Percentiles rank a stretch among this genome's conserved stretches.
phyloP scores from a whole-genome alignment of 2,329 filamentous ascomycete genomes.

The Alternaria longipes region DNA sequence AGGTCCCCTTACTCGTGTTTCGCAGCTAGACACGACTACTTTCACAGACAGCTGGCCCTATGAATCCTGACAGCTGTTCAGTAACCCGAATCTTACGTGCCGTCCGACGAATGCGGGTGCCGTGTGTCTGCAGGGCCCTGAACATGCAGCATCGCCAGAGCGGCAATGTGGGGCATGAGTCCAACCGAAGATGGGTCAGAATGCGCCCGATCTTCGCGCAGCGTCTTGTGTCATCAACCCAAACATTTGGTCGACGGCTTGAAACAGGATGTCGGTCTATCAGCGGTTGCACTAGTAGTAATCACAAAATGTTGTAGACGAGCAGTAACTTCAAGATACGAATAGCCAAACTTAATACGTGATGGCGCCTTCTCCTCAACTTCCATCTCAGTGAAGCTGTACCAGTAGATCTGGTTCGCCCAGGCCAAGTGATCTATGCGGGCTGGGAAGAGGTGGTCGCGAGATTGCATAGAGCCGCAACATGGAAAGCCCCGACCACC shows the following conservation, averaged over 20 bases:
- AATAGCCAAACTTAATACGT: background rate
- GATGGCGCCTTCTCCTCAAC: background rate
- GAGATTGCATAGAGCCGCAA: slow-evolving; percentile 4
- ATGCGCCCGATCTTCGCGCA: slow-evolving; percentile 21
- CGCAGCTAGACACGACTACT: slow-evolving; percentile 15
- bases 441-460: background rate
- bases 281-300: background rate
- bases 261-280: background rate
- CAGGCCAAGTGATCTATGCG: background rate
- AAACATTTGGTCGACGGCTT: background rate
- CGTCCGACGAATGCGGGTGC: background rate
- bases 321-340: background rate
- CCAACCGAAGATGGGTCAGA: slow-evolving; percentile 8
- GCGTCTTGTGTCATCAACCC: slow-evolving; percentile 16
- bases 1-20: slow-evolving; percentile 8
- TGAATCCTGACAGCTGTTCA: background rate
- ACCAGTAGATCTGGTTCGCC: slow-evolving; percentile 1
- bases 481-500: background rate
- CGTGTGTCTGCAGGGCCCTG: slow-evolving; percentile 3
- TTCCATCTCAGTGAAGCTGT: background rate
- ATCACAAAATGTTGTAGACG: background rate
- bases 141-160: slow-evolving; percentile 2
- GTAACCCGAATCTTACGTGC: background rate
- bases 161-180: slow-evolving; percentile 6
- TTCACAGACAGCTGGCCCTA: slow-evolving; percentile 22